phyloP scores from a whole-genome alignment of 208 protist species.

The Balamuthia mandrillaris region DNA sequence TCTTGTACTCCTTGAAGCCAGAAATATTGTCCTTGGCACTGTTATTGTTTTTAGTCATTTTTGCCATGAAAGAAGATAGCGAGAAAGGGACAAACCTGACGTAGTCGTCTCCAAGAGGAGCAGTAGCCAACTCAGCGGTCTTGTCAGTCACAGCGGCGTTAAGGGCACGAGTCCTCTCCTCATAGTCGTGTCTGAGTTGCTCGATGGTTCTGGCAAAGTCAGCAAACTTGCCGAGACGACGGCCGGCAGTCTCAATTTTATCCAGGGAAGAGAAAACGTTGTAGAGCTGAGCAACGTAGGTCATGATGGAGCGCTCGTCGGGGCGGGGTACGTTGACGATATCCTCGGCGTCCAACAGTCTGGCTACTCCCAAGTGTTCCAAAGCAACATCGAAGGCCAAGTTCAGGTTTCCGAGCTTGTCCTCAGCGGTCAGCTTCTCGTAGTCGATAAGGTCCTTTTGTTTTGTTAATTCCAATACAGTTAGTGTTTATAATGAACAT shows the following conservation, averaged over 20 bases:
- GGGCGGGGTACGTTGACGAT: constrained; percentile 60
- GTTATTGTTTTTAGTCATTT: neutral
- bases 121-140: neutral
- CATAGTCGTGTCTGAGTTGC: constrained; percentile 42
- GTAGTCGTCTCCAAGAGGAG: no score
- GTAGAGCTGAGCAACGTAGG: constrained; percentile 72
- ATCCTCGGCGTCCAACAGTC: constrained; percentile 68
- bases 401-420: constrained; percentile 65
- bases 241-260: constrained; percentile 45
- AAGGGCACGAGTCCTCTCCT: constrained; percentile 32
- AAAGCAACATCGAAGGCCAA: constrained; percentile 73
- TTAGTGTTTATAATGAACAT: no score
- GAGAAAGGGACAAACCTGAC: no score
- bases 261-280: constrained; percentile 52
- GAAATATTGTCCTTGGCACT: neutral
- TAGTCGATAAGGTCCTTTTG: constrained; percentile 22
- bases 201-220: no score
- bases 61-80: no score
- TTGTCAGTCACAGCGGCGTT: neutral
- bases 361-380: constrained; percentile 62
- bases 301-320: constrained; percentile 76
- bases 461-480: no score
- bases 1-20: constrained; percentile 30
- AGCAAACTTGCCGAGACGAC: constrained; percentile 43
- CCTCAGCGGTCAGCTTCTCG: constrained; percentile 26